phyloP scores from a whole-genome alignment of 2,329 filamentous ascomycete genomes.

The Emericellopsis atlantica region DNA sequence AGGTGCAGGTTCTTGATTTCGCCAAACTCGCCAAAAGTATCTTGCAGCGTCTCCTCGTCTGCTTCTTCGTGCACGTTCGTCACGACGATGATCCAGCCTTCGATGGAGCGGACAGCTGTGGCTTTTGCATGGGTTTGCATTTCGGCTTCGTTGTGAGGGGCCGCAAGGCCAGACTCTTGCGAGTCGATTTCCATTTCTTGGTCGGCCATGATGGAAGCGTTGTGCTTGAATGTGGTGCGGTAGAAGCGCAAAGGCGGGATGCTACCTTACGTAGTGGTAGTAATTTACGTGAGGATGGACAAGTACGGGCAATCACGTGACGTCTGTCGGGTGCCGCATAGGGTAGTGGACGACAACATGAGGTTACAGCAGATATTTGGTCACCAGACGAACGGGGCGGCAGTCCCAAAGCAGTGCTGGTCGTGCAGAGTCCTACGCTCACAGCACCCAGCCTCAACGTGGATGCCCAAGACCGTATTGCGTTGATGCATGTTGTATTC shows the following conservation, averaged over 20 bases:
- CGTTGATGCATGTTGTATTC: slow-evolving; percentile 21
- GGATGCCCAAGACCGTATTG: not conserved
- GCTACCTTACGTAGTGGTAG: too few relatives aligned
- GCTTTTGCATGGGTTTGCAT: slow-evolving; percentile 64
- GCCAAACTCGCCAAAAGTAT: slow-evolving; percentile 72
- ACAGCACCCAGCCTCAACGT: too few relatives aligned
- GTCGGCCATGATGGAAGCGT: slow-evolving; percentile 30
- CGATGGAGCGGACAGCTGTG: slow-evolving; percentile 73
- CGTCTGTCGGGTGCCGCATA: too few relatives aligned
- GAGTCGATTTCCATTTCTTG: slow-evolving; percentile 47
- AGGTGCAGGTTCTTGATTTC: slow-evolving; percentile 81
- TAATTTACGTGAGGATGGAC: too few relatives aligned
- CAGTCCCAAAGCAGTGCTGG: too few relatives aligned
- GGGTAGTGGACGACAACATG: too few relatives aligned
- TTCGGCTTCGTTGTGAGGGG: slow-evolving; percentile 39
- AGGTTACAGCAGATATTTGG: too few relatives aligned
- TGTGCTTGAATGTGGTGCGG: not conserved
- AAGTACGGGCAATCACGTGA: too few relatives aligned
- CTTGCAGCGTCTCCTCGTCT: slow-evolving; percentile 69
- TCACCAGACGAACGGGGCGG: too few relatives aligned
- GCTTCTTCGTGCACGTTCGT: slow-evolving; percentile 84
- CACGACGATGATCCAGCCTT: slow-evolving; percentile 80
- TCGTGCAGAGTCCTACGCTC: too few relatives aligned
- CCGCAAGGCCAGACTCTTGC: slow-evolving; percentile 2
- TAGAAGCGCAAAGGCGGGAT: too few relatives aligned